phyloP scores from a whole-genome alignment of 768 basidiomycete species.

The Brasilioporus rufonigricans region DNA sequence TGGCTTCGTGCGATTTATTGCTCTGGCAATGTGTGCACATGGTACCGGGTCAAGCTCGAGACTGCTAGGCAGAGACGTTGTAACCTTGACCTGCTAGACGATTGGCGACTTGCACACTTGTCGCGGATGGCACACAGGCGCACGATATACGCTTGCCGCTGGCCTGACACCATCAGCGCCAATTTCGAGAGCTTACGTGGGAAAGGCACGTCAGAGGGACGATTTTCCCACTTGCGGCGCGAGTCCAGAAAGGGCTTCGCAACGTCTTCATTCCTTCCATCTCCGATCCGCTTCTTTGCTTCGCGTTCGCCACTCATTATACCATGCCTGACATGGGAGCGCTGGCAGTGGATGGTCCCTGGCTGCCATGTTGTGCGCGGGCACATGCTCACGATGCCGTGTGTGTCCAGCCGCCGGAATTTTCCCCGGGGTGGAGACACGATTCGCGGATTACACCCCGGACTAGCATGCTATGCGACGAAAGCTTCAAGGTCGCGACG shows the following conservation, averaged over 20 bases:
- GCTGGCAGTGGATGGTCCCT: conserved; percentile 7
- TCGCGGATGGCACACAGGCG: neutral
- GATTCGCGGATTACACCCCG: conserved; percentile 11
- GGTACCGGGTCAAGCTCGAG: neutral
- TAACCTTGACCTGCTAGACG: neutral
- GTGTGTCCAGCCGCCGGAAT: neutral
- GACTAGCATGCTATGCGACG: conserved; percentile 7
- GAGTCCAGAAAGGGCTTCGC: conserved; percentile 12
- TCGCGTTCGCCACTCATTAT: conserved; percentile 12
- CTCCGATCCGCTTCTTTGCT: conserved; percentile 26
- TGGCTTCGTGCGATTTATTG: conserved; percentile 29
- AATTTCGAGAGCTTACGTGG: neutral
- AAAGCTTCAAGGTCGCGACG: conserved; percentile 7
- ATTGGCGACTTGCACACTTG: neutral
- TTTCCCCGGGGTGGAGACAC: neutral
- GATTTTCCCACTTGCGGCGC: conserved; percentile 13
- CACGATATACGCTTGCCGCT: neutral
- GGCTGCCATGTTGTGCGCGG: neutral
- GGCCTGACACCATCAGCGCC: conserved; percentile 2
- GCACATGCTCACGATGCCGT: neutral
- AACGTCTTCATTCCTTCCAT: conserved; percentile 15
- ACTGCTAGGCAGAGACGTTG: neutral
- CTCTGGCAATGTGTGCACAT: conserved; percentile 9
- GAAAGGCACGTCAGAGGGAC: conserved; percentile 3
- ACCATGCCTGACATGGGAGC: conserved; percentile 14